phyloP scores from a whole-genome alignment of 257 asterid genomes.

The Craterostigma plantagineum region DNA sequence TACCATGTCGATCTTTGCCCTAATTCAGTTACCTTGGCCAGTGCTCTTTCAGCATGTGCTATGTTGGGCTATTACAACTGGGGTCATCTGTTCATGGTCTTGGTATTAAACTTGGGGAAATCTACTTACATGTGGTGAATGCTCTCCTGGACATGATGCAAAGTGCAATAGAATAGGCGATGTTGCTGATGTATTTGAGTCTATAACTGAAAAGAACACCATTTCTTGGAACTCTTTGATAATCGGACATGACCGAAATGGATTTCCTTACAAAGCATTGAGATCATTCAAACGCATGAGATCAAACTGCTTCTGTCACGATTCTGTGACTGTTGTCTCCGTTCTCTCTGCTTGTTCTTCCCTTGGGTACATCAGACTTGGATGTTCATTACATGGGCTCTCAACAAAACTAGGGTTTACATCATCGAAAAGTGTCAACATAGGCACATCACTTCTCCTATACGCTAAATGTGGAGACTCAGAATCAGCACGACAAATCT shows the following conservation, averaged over 20 bases:
- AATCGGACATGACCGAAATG: conserved; percentile 24
- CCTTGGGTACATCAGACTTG: conserved; percentile 18
- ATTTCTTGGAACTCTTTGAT: conserved; percentile 45
- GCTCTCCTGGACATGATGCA: conserved; percentile 40
- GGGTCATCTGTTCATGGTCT: conserved; percentile 37
- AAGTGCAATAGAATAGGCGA: conserved; percentile 23
- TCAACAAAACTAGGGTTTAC: conserved; percentile 23
- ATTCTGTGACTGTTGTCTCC: conserved; percentile 29
- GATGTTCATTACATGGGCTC: conserved; percentile 34
- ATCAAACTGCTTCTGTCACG: conserved; percentile 16
- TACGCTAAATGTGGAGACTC: conserved; percentile 52
- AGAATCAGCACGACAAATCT: conserved; percentile 24
- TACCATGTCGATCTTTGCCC: conserved; percentile 28
- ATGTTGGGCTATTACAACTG: conserved; percentile 18
- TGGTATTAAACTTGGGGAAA: conserved; percentile 27
- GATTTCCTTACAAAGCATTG: conserved; percentile 20
- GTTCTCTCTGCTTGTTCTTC: conserved; percentile 36
- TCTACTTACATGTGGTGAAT: conserved; percentile 27
- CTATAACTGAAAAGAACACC: conserved; percentile 21
- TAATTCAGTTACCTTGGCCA: conserved; percentile 23
- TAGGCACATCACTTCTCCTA: conserved; percentile 39
- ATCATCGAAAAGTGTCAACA: conserved; percentile 18
- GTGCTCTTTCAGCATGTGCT: conserved; percentile 44
- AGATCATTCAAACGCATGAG: conserved; percentile 30
- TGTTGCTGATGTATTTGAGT: conserved; percentile 22